A percentile compares a stretch with the other conserved stretches of the same genome.
Conservation (phyloP, 768 basidiomycete species). For the Tylopilus vinaceipallidus region DNA sequence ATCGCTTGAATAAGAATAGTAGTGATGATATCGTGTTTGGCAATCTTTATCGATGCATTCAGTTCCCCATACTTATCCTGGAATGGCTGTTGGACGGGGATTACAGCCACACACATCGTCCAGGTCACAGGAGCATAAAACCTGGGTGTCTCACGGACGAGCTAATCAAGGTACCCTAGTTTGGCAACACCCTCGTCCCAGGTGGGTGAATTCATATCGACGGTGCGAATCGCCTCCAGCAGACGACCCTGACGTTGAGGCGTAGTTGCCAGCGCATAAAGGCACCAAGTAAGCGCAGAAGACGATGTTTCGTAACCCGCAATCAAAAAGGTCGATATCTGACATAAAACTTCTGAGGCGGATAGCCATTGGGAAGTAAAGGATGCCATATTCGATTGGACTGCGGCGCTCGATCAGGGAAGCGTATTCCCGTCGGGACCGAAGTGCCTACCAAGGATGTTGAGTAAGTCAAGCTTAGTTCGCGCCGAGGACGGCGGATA, state of each 20-base stretch:
- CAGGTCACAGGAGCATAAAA: slow-evolving; percentile 56
- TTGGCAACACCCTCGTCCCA: slow-evolving; percentile 32
- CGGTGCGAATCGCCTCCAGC: slow-evolving; percentile 41
- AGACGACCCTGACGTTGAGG: slow-evolving; percentile 46
- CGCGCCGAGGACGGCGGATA: slow-evolving; percentile 8
- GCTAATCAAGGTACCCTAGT: slow-evolving; percentile 59
- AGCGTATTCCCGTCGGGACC: neutral
- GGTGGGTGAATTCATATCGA: slow-evolving; percentile 17
- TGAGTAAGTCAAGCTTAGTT: slow-evolving; percentile 45
- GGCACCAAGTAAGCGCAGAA: slow-evolving; percentile 58
- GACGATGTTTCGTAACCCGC: slow-evolving; percentile 67
- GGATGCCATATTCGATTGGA: slow-evolving; percentile 55
- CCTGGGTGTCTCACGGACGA: slow-evolving; percentile 56
- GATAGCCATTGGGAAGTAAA: slow-evolving; percentile 48
- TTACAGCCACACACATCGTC: slow-evolving; percentile 54
- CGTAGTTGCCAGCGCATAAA: slow-evolving; percentile 52
- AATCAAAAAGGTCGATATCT: slow-evolving; percentile 62
- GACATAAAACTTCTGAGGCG: slow-evolving; percentile 55
- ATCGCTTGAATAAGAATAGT: slow-evolving; percentile 58
- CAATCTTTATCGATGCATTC: slow-evolving; percentile 36
- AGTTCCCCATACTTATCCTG: slow-evolving; percentile 32
- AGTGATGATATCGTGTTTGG: slow-evolving; percentile 55
- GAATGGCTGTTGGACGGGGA: slow-evolving; percentile 45
- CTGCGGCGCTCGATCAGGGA: slow-evolving; percentile 31
- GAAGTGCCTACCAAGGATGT: slow-evolving; percentile 45